Evolutionary conservation across 345 rosid species (phyloP).

Genomic region (Citrus australasica): DNA sequence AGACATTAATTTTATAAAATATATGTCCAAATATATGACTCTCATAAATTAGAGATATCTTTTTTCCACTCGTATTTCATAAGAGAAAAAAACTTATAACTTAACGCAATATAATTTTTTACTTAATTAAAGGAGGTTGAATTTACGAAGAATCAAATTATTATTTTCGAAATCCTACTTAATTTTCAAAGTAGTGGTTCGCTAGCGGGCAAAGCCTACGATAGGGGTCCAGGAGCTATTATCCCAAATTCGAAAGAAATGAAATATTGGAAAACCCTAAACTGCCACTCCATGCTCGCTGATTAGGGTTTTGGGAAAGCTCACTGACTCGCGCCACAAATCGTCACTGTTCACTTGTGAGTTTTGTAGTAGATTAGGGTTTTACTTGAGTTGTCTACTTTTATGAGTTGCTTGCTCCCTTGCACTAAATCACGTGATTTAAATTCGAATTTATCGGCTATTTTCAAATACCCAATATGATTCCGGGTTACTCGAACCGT

Average conservation of each 20-base stretch:
- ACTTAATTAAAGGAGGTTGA: rapidly evolving
- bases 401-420: background rate
- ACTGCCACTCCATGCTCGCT: too few species aligned
- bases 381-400: background rate
- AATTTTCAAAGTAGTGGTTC: too few species aligned
- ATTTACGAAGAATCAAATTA: too few species aligned
- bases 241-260: background rate
- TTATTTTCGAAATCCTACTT: rapidly evolving
- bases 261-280: background rate
- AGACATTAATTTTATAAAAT: too few species aligned
- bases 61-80: rapidly evolving
- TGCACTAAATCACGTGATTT: background rate
- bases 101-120: too few species aligned
- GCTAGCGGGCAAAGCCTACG: too few species aligned
- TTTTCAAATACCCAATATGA: too few species aligned
- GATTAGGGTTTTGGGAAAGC: too few species aligned
- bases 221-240: background rate
- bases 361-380: background rate
- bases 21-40: too few species aligned
- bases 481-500: too few species aligned
- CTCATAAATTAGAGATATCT: rapidly evolving
- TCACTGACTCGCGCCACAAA: background rate
- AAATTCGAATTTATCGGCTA: background rate
- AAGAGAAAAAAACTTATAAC: rapidly evolving
- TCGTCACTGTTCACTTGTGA: background rate